A percentile compares a stretch with the other conserved stretches of the same genome.
Evolutionary conservation across 2,329 filamentous ascomycete genomes (phyloP).

Genomic region (Colletotrichum horii): DNA sequence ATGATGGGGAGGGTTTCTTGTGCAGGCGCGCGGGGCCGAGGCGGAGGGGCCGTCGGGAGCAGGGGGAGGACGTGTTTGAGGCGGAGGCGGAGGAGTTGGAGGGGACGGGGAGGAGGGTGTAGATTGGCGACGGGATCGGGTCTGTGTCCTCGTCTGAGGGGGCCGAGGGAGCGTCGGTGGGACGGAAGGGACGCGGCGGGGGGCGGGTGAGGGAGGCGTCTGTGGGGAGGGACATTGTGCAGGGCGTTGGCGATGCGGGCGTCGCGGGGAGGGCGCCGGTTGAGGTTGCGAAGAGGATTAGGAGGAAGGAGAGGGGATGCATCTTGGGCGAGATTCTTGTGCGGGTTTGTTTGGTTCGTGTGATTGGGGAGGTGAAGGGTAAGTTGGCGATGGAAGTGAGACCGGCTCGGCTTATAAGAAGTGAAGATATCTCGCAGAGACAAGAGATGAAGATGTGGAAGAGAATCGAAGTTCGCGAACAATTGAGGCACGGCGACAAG

Average conservation of each 20-base stretch:
- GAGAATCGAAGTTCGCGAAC: neutral
- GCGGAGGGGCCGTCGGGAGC: constrained; percentile 1
- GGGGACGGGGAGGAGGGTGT: neutral
- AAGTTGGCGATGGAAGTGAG: neutral
- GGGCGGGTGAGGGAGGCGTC: neutral
- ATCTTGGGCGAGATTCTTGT: neutral
- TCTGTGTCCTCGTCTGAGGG: neutral
- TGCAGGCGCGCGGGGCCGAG: constrained; percentile 9
- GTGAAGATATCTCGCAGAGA: neutral
- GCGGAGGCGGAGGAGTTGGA: constrained; percentile 16
- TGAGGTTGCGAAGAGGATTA: constrained; percentile 7
- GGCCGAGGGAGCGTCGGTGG: neutral
- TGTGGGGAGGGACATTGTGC: neutral
- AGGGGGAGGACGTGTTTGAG: neutral
- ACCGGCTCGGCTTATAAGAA: neutral
- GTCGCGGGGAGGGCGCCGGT: constrained; percentile 7
- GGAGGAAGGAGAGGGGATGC: neutral
- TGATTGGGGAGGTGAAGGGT: neutral
- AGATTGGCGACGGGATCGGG: constrained; percentile 3
- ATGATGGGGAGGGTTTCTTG: neutral
- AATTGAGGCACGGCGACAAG: neutral
- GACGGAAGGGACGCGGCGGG: neutral
- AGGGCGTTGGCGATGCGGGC: neutral
- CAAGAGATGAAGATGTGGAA: neutral
- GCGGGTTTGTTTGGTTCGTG: too few relatives aligned